Evolutionary conservation across 306 rosid genomes (phyloP).

Genomic region (Fagus crenata): DNA sequence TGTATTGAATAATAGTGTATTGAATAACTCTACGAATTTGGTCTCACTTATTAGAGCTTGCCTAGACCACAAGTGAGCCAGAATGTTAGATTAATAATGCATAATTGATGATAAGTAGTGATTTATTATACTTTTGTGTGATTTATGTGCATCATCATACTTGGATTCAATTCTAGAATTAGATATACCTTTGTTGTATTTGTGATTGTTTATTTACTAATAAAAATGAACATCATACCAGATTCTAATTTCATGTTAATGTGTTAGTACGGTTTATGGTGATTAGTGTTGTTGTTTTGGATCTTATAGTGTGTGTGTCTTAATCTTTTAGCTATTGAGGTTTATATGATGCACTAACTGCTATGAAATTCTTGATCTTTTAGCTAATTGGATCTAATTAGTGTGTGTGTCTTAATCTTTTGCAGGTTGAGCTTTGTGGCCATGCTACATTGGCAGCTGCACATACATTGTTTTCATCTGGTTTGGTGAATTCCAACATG

Average conservation of each 20-base stretch:
- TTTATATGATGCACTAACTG: background rate
- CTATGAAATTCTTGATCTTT: conserved; percentile 1
- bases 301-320: background rate
- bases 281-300: background rate
- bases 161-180: background rate
- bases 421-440: conserved; percentile 78
- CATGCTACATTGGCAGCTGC: conserved; percentile 86
- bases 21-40: too few relatives aligned
- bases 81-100: too few relatives aligned
- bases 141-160: background rate
- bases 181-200: background rate
- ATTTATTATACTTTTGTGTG: too few relatives aligned
- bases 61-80: too few relatives aligned
- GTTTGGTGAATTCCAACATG: conserved; percentile 39
- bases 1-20: too few relatives aligned
- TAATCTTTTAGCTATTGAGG: background rate
- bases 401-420: background rate
- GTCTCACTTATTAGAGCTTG: too few relatives aligned
- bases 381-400: too few relatives aligned
- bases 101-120: too few relatives aligned
- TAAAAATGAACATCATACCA: background rate
- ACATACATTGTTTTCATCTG: conserved; percentile 50
- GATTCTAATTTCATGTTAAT: background rate
- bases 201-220: background rate
- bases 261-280: background rate